phyloP scores from a whole-genome alignment of 768 basidiomycete genomes.

The Boletellus sp. region DNA sequence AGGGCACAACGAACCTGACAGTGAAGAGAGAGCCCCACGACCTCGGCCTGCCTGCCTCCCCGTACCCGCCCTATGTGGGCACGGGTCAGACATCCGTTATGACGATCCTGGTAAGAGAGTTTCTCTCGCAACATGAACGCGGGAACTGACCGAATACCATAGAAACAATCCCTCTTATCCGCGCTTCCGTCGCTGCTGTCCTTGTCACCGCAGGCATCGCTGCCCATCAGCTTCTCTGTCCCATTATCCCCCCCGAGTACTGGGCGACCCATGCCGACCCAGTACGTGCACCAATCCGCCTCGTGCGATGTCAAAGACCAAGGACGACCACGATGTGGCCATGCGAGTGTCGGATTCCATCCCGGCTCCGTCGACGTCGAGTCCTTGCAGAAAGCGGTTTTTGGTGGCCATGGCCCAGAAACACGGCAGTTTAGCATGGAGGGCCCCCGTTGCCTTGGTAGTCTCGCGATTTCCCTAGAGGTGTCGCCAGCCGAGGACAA shows the following conservation, averaged over 20 bases:
- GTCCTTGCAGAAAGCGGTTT: constrained; percentile 26
- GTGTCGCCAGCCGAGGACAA: constrained; percentile 59
- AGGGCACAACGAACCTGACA: constrained; percentile 31
- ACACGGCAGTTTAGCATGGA: constrained; percentile 54
- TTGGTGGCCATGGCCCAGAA: constrained; percentile 33
- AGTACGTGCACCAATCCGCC: constrained; percentile 42
- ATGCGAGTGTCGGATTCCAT: constrained; percentile 42
- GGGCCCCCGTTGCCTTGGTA: constrained; percentile 45
- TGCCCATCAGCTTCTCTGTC: constrained; percentile 55
- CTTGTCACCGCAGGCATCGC: constrained; percentile 52
- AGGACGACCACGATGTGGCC: constrained; percentile 47
- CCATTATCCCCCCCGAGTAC: constrained; percentile 39
- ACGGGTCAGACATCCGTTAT: constrained; percentile 55
- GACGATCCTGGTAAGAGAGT: constrained; percentile 58
- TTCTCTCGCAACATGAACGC: neutral
- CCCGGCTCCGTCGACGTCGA: constrained; percentile 41
- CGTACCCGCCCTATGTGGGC: constrained; percentile 32
- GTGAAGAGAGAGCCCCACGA: constrained; percentile 63
- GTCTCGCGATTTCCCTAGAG: constrained; percentile 73
- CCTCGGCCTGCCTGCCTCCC: constrained; percentile 44
- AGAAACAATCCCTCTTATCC: constrained; percentile 68
- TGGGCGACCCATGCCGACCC: constrained; percentile 38
- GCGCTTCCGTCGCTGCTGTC: constrained; percentile 73
- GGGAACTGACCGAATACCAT: constrained; percentile 14
- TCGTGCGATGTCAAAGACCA: constrained; percentile 49